Evolutionary conservation across 2,329 filamentous ascomycete species (phyloP).

Genomic region (Ophiostoma pallidulum): DNA sequence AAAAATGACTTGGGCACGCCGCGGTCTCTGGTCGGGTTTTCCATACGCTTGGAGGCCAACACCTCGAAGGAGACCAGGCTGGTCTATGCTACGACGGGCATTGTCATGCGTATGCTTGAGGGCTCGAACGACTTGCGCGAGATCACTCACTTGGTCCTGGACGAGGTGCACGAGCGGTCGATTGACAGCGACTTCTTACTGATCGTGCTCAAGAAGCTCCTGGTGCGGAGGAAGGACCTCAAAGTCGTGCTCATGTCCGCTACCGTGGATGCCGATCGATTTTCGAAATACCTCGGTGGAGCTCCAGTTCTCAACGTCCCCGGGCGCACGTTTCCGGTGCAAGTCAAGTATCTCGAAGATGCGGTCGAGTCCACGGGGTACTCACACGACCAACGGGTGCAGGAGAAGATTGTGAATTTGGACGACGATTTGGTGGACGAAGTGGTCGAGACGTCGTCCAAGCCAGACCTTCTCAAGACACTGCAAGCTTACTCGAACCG

Average conservation of each 20-base stretch:
- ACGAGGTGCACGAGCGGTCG: conserved; percentile 92
- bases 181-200: conserved; percentile 96
- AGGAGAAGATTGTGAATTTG: conserved; percentile 50
- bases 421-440: conserved; percentile 52
- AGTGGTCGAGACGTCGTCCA: conserved; percentile 40
- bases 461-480: conserved; percentile 51
- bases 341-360: conserved; percentile 83
- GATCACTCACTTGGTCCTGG: conserved; percentile 89
- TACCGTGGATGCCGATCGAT: conserved; percentile 84
- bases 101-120: conserved; percentile 97
- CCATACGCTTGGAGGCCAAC: conserved; percentile 86
- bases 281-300: conserved; percentile 77
- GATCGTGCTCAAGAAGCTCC: conserved; percentile 78
- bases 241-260: conserved; percentile 97
- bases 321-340: conserved; percentile 85
- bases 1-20: conserved; percentile 72
- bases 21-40: conserved; percentile 84
- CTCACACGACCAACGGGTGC: conserved; percentile 39
- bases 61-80: conserved; percentile 72
- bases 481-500: conserved; percentile 65
- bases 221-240: conserved; percentile 66
- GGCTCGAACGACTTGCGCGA: conserved; percentile 76
- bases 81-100: conserved; percentile 81
- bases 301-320: conserved; percentile 86
- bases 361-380: conserved; percentile 82